Evolutionary conservation across 2,329 filamentous ascomycete genomes (phyloP).

Genomic region (Coniella vitis): DNA sequence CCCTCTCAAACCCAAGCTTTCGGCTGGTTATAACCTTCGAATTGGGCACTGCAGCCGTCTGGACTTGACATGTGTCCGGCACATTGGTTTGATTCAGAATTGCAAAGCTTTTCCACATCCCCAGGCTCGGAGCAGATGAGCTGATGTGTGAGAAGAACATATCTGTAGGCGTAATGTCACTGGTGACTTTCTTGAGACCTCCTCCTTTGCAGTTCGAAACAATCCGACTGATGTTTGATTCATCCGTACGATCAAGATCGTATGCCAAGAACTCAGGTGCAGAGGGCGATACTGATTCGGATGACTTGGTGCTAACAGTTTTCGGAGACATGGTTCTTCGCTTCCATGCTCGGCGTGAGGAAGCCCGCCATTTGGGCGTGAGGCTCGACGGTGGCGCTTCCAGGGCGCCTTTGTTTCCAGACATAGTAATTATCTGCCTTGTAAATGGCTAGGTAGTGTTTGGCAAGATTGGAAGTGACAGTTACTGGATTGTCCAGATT

Average conservation of each 20-base stretch:
- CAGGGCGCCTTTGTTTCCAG: not conserved
- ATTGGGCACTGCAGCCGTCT: not conserved
- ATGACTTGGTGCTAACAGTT: not conserved
- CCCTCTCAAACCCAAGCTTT: too few species aligned
- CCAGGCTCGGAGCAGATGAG: not conserved
- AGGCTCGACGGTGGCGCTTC: not conserved
- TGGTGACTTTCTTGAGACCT: not conserved
- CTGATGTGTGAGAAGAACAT: conserved; percentile 8
- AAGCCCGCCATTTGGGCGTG: conserved; percentile 4
- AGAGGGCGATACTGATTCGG: not conserved
- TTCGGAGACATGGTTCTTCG: not conserved
- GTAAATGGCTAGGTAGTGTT: not conserved
- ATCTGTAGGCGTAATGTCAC: conserved; percentile 6
- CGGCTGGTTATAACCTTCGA: too few species aligned
- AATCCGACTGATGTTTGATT: too few species aligned
- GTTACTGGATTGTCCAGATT: too few species aligned
- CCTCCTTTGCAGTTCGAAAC: too few species aligned
- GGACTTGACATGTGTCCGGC: not conserved
- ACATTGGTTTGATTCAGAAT: not conserved
- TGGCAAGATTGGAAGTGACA: not conserved
- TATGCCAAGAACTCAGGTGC: too few species aligned
- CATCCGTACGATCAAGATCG: too few species aligned
- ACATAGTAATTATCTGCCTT: not conserved
- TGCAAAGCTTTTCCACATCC: not conserved
- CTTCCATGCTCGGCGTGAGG: conserved; percentile 8